Percentiles rank a stretch among this genome's conserved stretches.
These are phyloP conservation scores for Yamadazyma endophytica DNA, from an alignment of 805 yeast genomes.

Conservation along the genomic window DNA sequence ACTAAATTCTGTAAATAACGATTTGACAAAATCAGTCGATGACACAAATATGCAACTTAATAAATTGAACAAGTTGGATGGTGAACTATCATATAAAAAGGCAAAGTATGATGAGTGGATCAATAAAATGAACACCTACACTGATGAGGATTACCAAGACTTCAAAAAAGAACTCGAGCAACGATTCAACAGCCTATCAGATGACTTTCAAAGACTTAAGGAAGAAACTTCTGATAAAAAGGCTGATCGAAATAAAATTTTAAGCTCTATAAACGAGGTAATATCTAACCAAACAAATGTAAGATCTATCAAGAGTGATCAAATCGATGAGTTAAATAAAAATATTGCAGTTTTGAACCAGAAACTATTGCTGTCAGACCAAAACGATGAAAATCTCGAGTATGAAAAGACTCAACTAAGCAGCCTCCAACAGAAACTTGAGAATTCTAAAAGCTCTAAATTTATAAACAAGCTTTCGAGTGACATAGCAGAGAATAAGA, in stretches of 20 bases:
- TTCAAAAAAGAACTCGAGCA: constrained; percentile 1
- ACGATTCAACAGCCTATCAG: background rate
- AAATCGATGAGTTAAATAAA: constrained; percentile 2
- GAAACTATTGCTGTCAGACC: constrained; percentile 32
- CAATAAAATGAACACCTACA: constrained; percentile 13
- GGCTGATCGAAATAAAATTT: constrained; percentile 3
- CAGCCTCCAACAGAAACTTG: constrained; percentile 31
- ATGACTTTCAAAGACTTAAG: constrained; percentile 4
- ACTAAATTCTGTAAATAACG: constrained; percentile 23
- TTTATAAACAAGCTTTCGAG: constrained; percentile 4
- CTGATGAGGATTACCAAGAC: constrained; percentile 1
- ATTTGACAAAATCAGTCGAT: constrained; percentile 5
- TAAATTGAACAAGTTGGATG: constrained; percentile 45
- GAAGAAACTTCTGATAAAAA: background rate
- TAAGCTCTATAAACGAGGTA: constrained; percentile 4
- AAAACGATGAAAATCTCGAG: constrained; percentile 36
- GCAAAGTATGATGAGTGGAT: constrained; percentile 23
- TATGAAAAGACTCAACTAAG: constrained; percentile 41
- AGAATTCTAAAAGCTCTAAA: constrained; percentile 5
- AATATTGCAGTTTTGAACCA: constrained; percentile 6
- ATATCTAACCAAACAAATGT: constrained; percentile 8
- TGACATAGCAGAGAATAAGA: constrained; percentile 7
- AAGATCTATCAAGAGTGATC: constrained; percentile 4
- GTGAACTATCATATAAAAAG: constrained; percentile 48
- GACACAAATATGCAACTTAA: constrained; percentile 9